Evolutionary conservation across 78 protist genomes (phyloP).

Genomic region (Trichosphaerium sp.): DNA sequence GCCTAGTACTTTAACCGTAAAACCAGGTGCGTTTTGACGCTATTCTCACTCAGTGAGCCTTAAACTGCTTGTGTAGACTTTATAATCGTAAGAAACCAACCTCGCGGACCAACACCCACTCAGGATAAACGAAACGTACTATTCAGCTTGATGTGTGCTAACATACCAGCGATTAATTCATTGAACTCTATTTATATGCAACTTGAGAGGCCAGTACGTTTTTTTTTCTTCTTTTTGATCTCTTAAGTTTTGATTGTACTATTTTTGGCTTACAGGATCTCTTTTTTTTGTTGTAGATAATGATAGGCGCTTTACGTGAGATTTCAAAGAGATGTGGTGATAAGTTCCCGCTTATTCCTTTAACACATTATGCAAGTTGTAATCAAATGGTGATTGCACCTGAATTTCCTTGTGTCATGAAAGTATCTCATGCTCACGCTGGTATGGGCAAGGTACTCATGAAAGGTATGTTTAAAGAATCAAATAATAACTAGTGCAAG

Average conservation of each 20-base stretch:
- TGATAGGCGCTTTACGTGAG: background rate
- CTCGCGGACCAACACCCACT: background rate
- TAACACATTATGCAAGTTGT: background rate
- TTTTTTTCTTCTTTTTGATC: background rate
- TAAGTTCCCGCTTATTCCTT: background rate
- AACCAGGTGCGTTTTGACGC: too few relatives aligned
- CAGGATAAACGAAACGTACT: background rate
- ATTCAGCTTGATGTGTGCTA: background rate
- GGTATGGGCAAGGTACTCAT: background rate
- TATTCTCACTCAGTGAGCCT: too few relatives aligned
- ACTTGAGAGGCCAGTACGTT: background rate
- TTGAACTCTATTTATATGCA: background rate
- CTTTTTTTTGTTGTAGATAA: too few relatives aligned
- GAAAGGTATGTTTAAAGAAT: too few relatives aligned
- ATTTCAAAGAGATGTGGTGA: background rate
- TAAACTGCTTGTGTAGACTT: slow-evolving; percentile 1
- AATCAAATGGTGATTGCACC: background rate
- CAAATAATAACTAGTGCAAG: too few relatives aligned
- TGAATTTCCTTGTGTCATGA: background rate
- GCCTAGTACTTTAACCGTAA: too few relatives aligned
- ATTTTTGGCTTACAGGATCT: too few relatives aligned
- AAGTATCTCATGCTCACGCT: background rate
- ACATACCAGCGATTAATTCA: background rate
- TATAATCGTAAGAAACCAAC: background rate
- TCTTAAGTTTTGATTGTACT: background rate